Evolutionary conservation across 352 stramenopile species (phyloP), one percentile per base, ranked within the genome.

Genomic region (Globisporangium paroecandrum): DNA sequence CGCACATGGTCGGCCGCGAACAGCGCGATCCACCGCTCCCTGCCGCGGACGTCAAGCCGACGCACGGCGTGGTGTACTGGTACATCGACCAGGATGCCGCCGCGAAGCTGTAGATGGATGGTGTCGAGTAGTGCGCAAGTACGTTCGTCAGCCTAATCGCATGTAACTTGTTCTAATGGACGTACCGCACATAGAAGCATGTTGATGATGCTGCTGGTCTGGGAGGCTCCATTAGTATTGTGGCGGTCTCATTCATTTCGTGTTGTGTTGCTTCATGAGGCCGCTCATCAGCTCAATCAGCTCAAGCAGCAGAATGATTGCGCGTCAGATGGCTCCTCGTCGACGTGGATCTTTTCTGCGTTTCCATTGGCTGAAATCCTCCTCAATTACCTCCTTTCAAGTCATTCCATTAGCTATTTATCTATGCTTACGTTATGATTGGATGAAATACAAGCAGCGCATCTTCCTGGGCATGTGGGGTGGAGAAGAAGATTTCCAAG

Each of bases 61-160:
- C 71, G 34, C 69, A 88, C 22, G 89, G 89, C n/a, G 66, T 90
- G 36, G 70, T 95, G 27, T 78, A 87, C 51, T 97, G 90, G 90
- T 96, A 91, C 75, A 82, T 97, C 27, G 90, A 97, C 65, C 77
- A 90, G 34, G 81, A 81, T 34, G 90, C 90, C 4, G 83, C 83
- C 3, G 76, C 82, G 56, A 89, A 85, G 69, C 72, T 91, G 43
- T 85, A 61, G 34, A 68, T 55, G 69, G 46, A 68, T 46, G 69
- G 51, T 66, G 71, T 62, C 69, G 76, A 1, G 74, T 32, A 12
- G 4, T 49, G 41, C 41, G 41, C 41, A 49, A 22, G 41, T 9
- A 49, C 15, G 10, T 43, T 5, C 36, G 15, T 49, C 18, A 20
- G 13, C 5, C 38, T 46, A 46, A 49, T 49, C 41, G 41, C 41